Conservation (phyloP, 129 eudicot genomes). For the Flaveria trinervia region DNA sequence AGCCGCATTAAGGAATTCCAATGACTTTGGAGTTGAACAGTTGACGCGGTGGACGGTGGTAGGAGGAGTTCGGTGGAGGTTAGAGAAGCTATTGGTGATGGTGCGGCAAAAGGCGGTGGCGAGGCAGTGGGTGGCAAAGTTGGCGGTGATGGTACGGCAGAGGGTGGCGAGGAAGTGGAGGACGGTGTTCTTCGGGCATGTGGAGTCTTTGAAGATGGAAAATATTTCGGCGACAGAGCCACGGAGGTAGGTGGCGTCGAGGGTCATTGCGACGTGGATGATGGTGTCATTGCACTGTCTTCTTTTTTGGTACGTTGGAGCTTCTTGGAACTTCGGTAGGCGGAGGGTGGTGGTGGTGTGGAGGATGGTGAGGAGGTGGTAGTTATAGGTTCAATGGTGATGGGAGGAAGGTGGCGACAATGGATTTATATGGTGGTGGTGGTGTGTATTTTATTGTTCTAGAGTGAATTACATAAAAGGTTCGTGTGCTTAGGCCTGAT, state of each 20-base stretch:
- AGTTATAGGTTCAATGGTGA: too few relatives aligned
- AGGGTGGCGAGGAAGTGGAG: constrained; percentile 84
- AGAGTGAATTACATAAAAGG: too few relatives aligned
- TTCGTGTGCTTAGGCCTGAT: too few relatives aligned
- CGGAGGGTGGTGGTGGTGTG: too few relatives aligned
- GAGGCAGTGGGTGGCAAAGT: constrained; percentile 48
- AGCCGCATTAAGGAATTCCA: background rate
- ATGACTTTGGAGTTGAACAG: constrained; percentile 84
- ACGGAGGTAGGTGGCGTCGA: constrained; percentile 86
- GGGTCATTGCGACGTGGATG: constrained; percentile 91
- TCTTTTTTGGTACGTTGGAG: too few relatives aligned
- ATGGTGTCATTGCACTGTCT: background rate
- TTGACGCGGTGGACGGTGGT: constrained; percentile 59
- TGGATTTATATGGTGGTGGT: too few relatives aligned
- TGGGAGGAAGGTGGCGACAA: too few relatives aligned
- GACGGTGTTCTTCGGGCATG: constrained; percentile 75
- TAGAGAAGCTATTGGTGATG: constrained; percentile 20
- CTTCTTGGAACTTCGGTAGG: too few relatives aligned
- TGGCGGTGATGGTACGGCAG: constrained; percentile 39
- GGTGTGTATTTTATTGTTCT: too few relatives aligned
- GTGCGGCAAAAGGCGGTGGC: constrained; percentile 58
- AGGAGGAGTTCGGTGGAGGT: constrained; percentile 70
- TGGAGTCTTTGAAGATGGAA: constrained; percentile 77
- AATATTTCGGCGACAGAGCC: constrained; percentile 82
- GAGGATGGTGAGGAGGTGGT: too few relatives aligned